Base-by-base conservation (phyloP, 345 rosid genomes). In the Angophora floribunda region DNA sequence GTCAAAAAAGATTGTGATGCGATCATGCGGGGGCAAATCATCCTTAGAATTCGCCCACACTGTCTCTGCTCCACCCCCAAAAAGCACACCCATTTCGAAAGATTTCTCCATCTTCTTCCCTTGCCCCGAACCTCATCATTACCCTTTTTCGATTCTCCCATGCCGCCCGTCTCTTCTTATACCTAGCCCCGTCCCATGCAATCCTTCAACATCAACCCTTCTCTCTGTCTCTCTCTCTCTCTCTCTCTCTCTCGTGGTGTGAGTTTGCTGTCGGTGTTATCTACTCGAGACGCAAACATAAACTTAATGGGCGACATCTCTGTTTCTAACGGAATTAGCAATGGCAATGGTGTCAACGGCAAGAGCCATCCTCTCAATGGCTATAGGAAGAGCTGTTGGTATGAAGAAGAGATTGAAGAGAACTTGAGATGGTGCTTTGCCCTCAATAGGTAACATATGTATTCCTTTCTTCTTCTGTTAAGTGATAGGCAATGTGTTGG, bases 331-430 rank as follows among this genome's bases (percentile, higher is more conserved):
- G 94, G 86, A 32, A 88, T 87, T 61, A 75, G 21, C 89, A 90
- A 90, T 87, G 92, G 91, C 26, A 91, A 89, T 90, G 94, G 92
- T 70, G 90, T 88, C 11, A 88, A 91, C 57, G 92, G 89, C 12
- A 94, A 92, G 44, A 88, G 19, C 85, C 91, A 88, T 63, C 85
- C 96, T 6, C 91, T 86, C 9, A 85, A 86, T 19, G 96, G 95
- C 13, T 94, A 93, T n/a, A 90, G 95, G 84, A 95, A 95, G 91
- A 92, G 96, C 89, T 94, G 96, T 88, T 95, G 97, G 97, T 95
- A 95, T 75, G 97, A 95, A 86, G 96, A 94, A 90, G 96, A 93
- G 91, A 92, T 94, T 88, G 94, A 93, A 75, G 97, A 93, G 88
- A 91, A 93, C 84, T 88, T 95, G 89, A 89, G 95, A 90, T 94